phyloP scores from a whole-genome alignment of 1,284 basidiomycete species.

The Irpex rosettiformis region DNA sequence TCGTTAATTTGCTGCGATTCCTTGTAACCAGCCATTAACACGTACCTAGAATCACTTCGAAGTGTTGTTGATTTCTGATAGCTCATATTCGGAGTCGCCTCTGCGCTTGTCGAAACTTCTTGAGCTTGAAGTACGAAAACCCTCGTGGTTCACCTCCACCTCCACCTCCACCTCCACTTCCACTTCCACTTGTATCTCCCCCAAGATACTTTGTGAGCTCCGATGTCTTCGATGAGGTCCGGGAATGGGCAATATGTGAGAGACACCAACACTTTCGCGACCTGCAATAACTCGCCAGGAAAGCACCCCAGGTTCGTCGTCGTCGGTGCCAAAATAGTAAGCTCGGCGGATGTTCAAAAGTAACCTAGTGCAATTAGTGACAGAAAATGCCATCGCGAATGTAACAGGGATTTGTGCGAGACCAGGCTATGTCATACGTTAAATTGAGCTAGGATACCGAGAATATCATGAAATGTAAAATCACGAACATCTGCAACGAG shows the following conservation, averaged over 20 bases:
- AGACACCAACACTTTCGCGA: background rate
- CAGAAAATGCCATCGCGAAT: constrained; percentile 24
- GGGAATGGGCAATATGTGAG: background rate
- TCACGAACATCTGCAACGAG: constrained; percentile 17
- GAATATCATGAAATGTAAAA: background rate
- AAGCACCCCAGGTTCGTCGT: background rate
- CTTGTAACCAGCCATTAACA: background rate
- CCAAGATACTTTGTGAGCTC: background rate
- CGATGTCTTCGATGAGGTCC: background rate
- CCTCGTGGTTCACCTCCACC: background rate
- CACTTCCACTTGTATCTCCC: background rate
- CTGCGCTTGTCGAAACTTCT: background rate
- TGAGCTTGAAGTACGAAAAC: background rate
- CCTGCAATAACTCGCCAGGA: background rate
- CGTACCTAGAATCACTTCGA: background rate
- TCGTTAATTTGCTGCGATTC: no score
- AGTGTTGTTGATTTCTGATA: background rate
- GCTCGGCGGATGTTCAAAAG: constrained; percentile 27
- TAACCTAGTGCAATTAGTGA: constrained; percentile 27
- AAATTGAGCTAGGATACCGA: no score
- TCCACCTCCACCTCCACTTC: background rate
- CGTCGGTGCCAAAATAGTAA: constrained; percentile 22
- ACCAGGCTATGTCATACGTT: constrained; percentile 16
- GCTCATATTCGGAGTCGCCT: background rate
- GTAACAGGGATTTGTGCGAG: constrained; percentile 23